Evolutionary conservation across 2,329 filamentous ascomycete genomes (phyloP).

Genomic region (Neophaeococcomyces mojaviensis): DNA sequence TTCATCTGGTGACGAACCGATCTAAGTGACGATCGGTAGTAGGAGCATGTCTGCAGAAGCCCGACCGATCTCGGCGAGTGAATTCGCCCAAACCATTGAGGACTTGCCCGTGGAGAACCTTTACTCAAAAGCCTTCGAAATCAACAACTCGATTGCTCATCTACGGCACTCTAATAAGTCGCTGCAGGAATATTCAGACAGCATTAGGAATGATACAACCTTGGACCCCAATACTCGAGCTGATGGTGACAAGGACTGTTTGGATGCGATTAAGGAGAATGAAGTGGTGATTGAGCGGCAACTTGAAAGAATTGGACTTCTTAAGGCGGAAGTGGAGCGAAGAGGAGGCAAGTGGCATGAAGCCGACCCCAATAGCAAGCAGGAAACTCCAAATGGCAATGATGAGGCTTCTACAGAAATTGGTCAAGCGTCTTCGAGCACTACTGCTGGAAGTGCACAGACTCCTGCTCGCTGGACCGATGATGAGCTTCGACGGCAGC

Average conservation of each 20-base stretch:
- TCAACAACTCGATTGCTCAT: conserved; percentile 53
- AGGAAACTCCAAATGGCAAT: conserved; percentile 12
- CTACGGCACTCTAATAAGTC: conserved; percentile 51
- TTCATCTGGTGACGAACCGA: neutral
- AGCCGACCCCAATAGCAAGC: conserved; percentile 19
- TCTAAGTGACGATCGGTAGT: neutral
- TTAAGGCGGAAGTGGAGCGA: conserved; percentile 49
- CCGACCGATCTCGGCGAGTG: conserved; percentile 41
- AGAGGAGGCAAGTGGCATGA: conserved; percentile 49
- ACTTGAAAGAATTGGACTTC: conserved; percentile 45
- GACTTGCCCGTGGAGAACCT: conserved; percentile 51
- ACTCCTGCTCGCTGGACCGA: conserved; percentile 29
- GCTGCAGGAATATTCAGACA: conserved; percentile 44
- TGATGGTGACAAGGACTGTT: conserved; percentile 43
- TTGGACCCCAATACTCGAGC: conserved; percentile 24
- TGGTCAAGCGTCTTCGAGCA: neutral
- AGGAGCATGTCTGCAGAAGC: conserved; percentile 42
- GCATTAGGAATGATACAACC: conserved; percentile 18
- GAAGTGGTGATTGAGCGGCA: conserved; percentile 49
- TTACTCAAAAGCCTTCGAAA: conserved; percentile 54
- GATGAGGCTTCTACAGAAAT: neutral
- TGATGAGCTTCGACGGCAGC: conserved; percentile 33
- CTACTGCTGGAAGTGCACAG: conserved; percentile 1
- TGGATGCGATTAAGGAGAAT: conserved; percentile 53
- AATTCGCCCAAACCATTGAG: conserved; percentile 49